These are phyloP conservation scores for Plasmodium yoelii DNA, from an alignment of 169 alveolate species.

Conservation along the genomic window DNA sequence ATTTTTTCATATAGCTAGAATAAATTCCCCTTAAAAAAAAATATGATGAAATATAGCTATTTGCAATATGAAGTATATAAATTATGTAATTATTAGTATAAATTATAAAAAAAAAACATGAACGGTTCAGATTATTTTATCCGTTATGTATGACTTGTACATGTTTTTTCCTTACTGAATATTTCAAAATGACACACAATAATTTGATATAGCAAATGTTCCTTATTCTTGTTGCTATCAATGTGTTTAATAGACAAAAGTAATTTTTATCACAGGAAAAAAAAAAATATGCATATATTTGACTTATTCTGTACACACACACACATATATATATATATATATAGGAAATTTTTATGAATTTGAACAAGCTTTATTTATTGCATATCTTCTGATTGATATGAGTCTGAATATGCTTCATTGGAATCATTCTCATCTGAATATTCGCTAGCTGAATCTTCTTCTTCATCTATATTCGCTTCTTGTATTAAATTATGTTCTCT, in stretches of 20 bases:
- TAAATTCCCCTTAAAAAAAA: not conserved
- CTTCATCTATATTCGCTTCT: slow-evolving; percentile 1
- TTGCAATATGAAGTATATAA: not conserved
- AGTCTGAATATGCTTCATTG: slow-evolving; percentile 4
- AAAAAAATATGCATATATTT: not conserved
- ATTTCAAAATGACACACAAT: too few relatives aligned
- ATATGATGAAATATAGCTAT: not conserved
- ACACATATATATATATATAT: too few relatives aligned
- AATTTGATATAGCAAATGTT: too few relatives aligned
- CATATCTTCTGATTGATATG: not conserved
- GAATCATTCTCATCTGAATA: slow-evolving; percentile 34
- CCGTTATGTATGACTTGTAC: not conserved
- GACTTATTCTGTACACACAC: not conserved
- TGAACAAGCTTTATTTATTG: too few relatives aligned
- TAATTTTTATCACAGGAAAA: not conserved
- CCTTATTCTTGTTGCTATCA: too few relatives aligned
- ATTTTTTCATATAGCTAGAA: not conserved
- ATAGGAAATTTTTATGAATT: too few relatives aligned
- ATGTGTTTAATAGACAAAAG: too few relatives aligned
- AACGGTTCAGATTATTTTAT: not conserved
- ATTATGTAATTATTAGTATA: not conserved
- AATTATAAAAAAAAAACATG: not conserved
- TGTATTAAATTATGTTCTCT: slow-evolving; percentile 41
- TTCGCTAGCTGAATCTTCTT: slow-evolving; percentile 22
- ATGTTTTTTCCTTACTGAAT: not conserved